Evolutionary conservation across 306 rosid species (phyloP).

Genomic region (Abrus pulchellus): DNA sequence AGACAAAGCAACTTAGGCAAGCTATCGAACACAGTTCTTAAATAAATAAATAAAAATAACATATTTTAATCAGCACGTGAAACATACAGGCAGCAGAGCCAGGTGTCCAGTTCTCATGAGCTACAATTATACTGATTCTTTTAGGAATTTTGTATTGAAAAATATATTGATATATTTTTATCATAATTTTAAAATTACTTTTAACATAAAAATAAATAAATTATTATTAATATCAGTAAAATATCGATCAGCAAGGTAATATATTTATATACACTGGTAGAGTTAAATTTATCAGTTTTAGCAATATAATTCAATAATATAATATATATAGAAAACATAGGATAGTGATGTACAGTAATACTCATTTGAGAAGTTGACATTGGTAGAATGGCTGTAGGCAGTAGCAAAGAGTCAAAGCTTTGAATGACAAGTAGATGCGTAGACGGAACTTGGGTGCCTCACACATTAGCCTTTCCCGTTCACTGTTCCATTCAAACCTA

Average conservation of each 20-base stretch:
- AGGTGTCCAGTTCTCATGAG: not conserved
- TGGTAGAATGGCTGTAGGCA: conserved; percentile 13
- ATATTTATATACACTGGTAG: too few species aligned
- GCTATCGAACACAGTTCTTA: not conserved
- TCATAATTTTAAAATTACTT: too few species aligned
- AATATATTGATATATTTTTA: too few species aligned
- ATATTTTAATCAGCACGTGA: not conserved
- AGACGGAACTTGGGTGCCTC: conserved; percentile 43
- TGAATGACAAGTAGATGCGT: conserved; percentile 51
- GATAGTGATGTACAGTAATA: conserved; percentile 5
- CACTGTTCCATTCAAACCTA: conserved; percentile 44
- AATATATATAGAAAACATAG: not conserved
- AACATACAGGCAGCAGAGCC: not conserved
- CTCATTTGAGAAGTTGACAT: conserved; percentile 2
- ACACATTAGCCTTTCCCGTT: not conserved
- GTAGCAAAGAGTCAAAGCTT: conserved; percentile 44
- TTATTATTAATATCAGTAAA: too few species aligned
- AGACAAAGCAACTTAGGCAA: not conserved
- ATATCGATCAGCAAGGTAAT: too few species aligned
- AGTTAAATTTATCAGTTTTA: too few species aligned
- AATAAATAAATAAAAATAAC: too few species aligned
- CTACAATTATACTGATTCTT: not conserved
- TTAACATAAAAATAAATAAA: too few species aligned
- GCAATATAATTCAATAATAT: too few species aligned
- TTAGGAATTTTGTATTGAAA: too few species aligned